These are phyloP conservation scores for Populus hybrid DNA, from an alignment of 441 rosid species.

Conservation along the genomic window DNA sequence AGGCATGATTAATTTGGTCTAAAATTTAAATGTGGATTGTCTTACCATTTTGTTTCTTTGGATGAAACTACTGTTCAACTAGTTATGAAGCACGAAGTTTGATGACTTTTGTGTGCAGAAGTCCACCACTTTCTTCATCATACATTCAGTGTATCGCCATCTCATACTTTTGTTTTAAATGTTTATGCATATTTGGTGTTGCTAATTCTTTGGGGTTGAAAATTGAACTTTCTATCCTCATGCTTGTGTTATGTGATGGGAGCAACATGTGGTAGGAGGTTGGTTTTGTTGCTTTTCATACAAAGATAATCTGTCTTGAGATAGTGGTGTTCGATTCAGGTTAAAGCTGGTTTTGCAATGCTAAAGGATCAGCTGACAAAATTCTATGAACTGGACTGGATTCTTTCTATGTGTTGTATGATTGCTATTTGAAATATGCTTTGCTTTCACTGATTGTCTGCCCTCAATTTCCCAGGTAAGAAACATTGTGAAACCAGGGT, in stretches of 20 bases:
- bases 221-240: too few species aligned
- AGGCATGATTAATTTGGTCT: neutral
- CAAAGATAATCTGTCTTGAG: too few species aligned
- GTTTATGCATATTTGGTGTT: too few species aligned
- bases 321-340: too few species aligned
- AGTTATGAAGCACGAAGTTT: neutral
- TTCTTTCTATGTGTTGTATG: neutral
- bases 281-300: neutral
- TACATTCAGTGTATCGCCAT: too few species aligned
- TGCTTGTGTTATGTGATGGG: too few species aligned
- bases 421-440: neutral
- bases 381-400: neutral
- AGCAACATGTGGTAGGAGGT: neutral
- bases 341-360: too few species aligned
- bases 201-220: too few species aligned
- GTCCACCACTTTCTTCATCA: neutral
- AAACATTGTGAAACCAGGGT: slow-evolving; percentile 91
- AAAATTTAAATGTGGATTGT: neutral
- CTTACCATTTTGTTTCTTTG: neutral
- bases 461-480: slow-evolving; percentile 46
- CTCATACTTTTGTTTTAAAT: neutral
- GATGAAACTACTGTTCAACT: neutral
- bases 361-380: too few species aligned
- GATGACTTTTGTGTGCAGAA: neutral
- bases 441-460: neutral